Evolutionary conservation across 2,329 filamentous ascomycete genomes (phyloP).

Genomic region (Penicillium crustosum): DNA sequence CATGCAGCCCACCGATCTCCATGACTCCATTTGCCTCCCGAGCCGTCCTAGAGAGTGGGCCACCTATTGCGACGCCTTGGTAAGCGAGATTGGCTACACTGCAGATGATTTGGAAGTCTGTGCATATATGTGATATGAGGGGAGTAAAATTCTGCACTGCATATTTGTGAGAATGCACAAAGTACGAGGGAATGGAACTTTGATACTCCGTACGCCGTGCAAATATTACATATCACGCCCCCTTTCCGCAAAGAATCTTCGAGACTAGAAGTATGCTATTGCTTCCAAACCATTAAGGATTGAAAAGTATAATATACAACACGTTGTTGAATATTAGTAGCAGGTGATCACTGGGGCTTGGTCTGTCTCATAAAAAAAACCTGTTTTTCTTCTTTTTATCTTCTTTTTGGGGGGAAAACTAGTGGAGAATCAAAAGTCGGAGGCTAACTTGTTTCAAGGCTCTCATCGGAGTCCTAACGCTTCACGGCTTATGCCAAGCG

Average conservation of each 20-base stretch:
- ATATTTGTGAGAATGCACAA: background rate
- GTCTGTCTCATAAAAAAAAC: background rate
- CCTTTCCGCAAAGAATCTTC: background rate
- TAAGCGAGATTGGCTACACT: conserved; percentile 16
- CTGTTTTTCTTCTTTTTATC: background rate
- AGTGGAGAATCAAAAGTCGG: conserved; percentile 1
- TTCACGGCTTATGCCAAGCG: background rate
- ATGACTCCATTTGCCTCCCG: conserved; percentile 9
- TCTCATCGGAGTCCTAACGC: background rate
- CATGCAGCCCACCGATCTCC: background rate
- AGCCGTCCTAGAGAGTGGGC: conserved; percentile 11
- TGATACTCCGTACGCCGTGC: background rate
- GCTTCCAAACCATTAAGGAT: background rate
- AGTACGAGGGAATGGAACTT: background rate
- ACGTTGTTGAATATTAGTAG: background rate
- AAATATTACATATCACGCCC: background rate
- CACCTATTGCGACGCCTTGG: background rate
- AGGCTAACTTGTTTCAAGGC: background rate
- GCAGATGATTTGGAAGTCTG: background rate
- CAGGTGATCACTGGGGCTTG: background rate
- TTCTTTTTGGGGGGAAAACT: background rate
- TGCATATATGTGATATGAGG: background rate
- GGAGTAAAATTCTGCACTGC: background rate
- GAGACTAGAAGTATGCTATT: background rate
- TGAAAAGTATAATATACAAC: background rate